These are phyloP conservation scores for Pseudogymnoascus sp. DNA, from an alignment of 2,329 filamentous ascomycete species.

Conservation along the genomic window DNA sequence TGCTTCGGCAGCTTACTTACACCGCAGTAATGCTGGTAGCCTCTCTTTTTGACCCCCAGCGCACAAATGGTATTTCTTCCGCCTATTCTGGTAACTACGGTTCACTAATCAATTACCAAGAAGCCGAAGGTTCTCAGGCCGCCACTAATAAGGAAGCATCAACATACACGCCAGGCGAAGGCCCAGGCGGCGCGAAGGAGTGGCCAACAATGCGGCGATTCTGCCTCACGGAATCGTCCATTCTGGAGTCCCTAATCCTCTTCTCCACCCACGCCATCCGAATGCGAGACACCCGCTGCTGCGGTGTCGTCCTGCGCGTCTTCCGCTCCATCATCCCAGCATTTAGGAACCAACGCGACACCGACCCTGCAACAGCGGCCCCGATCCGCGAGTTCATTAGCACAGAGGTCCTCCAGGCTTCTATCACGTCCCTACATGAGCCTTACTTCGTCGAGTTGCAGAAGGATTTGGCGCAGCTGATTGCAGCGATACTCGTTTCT, in stretches of 20 bases:
- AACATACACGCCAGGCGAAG: conserved; percentile 17
- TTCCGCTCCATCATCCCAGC: conserved; percentile 77
- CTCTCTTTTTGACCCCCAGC: conserved; percentile 71
- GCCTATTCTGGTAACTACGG: not conserved
- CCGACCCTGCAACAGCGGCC: conserved; percentile 28
- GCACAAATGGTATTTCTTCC: conserved; percentile 45
- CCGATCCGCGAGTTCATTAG: conserved; percentile 82
- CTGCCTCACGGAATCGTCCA: conserved; percentile 65
- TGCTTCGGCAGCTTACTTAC: conserved; percentile 85
- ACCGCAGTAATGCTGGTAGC: conserved; percentile 88
- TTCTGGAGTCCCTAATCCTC: conserved; percentile 80
- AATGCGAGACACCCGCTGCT: conserved; percentile 84
- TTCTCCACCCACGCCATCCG: conserved; percentile 88
- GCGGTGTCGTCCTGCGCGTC: conserved; percentile 76
- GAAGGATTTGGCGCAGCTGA: conserved; percentile 79
- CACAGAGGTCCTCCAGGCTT: conserved; percentile 79
- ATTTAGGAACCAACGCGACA: conserved; percentile 38
- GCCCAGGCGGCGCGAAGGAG: conserved; percentile 25
- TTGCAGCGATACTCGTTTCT: conserved; percentile 73
- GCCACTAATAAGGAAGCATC: conserved; percentile 23
- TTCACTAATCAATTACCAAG: conserved; percentile 5
- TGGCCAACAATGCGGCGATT: conserved; percentile 67
- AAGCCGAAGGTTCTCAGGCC: not conserved
- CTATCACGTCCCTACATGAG: conserved; percentile 84
- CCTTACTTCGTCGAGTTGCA: conserved; percentile 95